These are phyloP conservation scores for Penicillium sclerotigenum DNA, from an alignment of 2,329 filamentous ascomycete genomes.

Conservation along the genomic window DNA sequence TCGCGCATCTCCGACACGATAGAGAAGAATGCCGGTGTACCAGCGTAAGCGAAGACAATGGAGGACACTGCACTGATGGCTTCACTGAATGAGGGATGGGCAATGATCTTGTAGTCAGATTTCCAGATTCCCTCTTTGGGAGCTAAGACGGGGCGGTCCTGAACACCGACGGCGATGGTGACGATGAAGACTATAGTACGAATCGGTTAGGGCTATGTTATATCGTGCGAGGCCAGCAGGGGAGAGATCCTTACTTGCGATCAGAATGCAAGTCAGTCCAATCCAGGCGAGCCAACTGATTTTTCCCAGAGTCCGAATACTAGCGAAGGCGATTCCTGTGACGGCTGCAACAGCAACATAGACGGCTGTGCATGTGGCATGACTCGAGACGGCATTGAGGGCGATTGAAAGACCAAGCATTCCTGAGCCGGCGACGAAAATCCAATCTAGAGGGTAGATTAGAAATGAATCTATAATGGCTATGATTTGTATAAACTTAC, in stretches of 20 bases:
- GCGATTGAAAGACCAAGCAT: conserved; percentile 45
- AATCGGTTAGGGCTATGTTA: background rate
- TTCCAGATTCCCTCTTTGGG: conserved; percentile 27
- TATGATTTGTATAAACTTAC: background rate
- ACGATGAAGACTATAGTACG: conserved; percentile 22
- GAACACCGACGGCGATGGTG: conserved; percentile 29
- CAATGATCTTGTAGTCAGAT: conserved; percentile 28
- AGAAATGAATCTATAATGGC: background rate
- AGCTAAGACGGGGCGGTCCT: conserved; percentile 36
- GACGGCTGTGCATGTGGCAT: conserved; percentile 30
- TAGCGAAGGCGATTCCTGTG: conserved; percentile 23
- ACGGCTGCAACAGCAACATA: conserved; percentile 25
- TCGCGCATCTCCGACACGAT: conserved; percentile 39
- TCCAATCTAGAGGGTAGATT: conserved; percentile 21
- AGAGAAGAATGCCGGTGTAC: conserved; percentile 29
- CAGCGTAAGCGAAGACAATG: conserved; percentile 23
- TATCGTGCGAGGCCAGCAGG: background rate
- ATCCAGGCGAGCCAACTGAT: conserved; percentile 38
- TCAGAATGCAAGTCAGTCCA: conserved; percentile 17
- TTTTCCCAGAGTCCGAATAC: conserved; percentile 35
- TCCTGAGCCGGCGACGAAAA: conserved; percentile 42
- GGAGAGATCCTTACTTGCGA: conserved; percentile 16
- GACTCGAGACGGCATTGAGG: conserved; percentile 40
- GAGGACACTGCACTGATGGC: conserved; percentile 23
- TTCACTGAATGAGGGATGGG: conserved; percentile 19